Evolutionary conservation across 495 filamentous ascomycete species (phyloP).

Genomic region (Lepraria neglecta): DNA sequence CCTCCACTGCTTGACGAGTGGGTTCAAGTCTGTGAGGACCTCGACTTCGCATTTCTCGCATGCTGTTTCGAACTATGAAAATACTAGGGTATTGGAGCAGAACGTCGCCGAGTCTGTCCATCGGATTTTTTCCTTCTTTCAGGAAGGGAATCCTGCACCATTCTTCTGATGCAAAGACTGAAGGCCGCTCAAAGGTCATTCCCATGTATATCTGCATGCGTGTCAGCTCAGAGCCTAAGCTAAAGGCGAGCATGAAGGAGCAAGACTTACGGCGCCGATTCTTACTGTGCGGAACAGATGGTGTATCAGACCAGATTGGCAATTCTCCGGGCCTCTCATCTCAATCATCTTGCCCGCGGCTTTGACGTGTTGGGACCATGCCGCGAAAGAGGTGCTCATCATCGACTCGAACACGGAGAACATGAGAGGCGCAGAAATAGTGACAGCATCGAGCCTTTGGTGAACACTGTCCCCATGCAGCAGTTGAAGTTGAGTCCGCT

Average conservation of each 20-base stretch:
- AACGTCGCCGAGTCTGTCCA: conserved; percentile 6
- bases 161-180: conserved; percentile 4
- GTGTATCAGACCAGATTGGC: conserved; percentile 11
- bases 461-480: neutral
- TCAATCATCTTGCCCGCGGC: conserved; percentile 13
- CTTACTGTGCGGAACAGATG: conserved; percentile 6
- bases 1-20: neutral
- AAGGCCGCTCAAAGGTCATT: conserved; percentile 1
- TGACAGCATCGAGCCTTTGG: neutral
- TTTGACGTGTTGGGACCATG: conserved; percentile 9
- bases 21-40: neutral
- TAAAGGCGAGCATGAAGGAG: neutral
- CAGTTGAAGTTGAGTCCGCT: neutral
- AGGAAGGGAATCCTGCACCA: conserved; percentile 9
- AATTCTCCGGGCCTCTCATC: neutral
- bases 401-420: conserved; percentile 10
- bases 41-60: neutral
- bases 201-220: conserved; percentile 3
- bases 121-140: neutral
- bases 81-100: conserved; percentile 7
- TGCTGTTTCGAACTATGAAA: neutral
- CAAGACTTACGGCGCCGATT: conserved; percentile 1
- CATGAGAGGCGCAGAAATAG: conserved; percentile 11
- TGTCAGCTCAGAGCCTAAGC: neutral
- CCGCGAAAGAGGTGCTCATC: conserved; percentile 8